Conservation (phyloP, 2,329 filamentous ascomycete species). For the Hansfordia pulvinata region DNA sequence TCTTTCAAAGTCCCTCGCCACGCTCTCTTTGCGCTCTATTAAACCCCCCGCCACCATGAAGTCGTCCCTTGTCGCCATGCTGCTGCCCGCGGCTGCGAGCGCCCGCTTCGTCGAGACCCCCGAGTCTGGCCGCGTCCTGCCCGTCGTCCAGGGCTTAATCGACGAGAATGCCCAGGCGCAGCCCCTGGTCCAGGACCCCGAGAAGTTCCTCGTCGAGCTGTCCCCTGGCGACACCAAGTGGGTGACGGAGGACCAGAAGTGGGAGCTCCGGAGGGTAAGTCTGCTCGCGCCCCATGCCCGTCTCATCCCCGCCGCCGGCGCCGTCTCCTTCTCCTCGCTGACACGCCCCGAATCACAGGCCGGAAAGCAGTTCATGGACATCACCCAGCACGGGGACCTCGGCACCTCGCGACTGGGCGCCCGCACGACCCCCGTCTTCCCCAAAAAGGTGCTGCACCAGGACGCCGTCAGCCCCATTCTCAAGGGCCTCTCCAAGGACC, state of each 20-base stretch:
- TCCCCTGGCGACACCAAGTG: slow-evolving; percentile 71
- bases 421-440: slow-evolving; percentile 43
- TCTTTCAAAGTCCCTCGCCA: slow-evolving; percentile 14
- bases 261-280: slow-evolving; percentile 70
- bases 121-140: slow-evolving; percentile 36
- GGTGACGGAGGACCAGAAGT: slow-evolving; percentile 93
- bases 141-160: slow-evolving; percentile 25
- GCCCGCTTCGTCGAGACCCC: slow-evolving; percentile 42
- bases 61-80: slow-evolving; percentile 37
- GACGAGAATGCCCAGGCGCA: slow-evolving; percentile 14
- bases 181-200: slow-evolving; percentile 19
- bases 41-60: slow-evolving; percentile 15
- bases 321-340: neutral
- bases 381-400: slow-evolving; percentile 61
- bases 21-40: slow-evolving; percentile 20
- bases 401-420: slow-evolving; percentile 29
- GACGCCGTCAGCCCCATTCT: slow-evolving; percentile 55
- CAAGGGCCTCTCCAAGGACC: slow-evolving; percentile 54
- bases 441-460: slow-evolving; percentile 50
- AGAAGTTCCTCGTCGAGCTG: slow-evolving; percentile 68
- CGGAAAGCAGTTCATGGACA: slow-evolving; percentile 86
- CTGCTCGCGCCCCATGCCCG: neutral
- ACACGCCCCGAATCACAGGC: no score
- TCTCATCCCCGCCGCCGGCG: slow-evolving; percentile 5
- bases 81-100: slow-evolving; percentile 35